Conservation (phyloP, 2,329 filamentous ascomycete genomes). For the Drechslerella coelobrocha region DNA sequence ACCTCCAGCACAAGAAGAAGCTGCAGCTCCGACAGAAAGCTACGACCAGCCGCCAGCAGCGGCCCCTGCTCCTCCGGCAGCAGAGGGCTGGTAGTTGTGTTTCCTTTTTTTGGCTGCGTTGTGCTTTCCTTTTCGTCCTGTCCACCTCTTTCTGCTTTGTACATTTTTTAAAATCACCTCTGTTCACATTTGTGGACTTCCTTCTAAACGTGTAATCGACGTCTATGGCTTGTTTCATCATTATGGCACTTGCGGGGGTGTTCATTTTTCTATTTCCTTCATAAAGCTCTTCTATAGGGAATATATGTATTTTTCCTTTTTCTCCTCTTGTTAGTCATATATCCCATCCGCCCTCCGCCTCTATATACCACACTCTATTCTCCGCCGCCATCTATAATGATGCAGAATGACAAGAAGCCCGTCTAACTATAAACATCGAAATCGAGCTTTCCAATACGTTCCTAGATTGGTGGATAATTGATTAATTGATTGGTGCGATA, state of each 20-base stretch:
- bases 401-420: constrained; percentile 46
- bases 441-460: neutral
- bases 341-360: constrained; percentile 13
- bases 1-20: constrained; percentile 26
- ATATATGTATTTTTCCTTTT: constrained; percentile 15
- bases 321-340: constrained; percentile 20
- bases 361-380: constrained; percentile 26
- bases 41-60: constrained; percentile 32
- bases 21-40: constrained; percentile 37
- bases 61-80: constrained; percentile 16
- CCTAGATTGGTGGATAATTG: neutral
- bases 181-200: constrained; percentile 15
- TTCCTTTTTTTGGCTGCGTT: constrained; percentile 9
- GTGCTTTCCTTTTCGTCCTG: neutral
- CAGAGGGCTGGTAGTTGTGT: constrained; percentile 15
- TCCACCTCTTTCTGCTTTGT: constrained; percentile 23
- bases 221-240: constrained; percentile 22
- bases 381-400: constrained; percentile 46
- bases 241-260: constrained; percentile 48
- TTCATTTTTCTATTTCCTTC: constrained; percentile 31
- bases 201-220: constrained; percentile 40
- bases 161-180: constrained; percentile 33
- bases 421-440: constrained; percentile 25
- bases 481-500: constrained; percentile 2
- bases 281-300: constrained; percentile 21